Evolutionary conservation across 371 early-diverging fungal genomes (phyloP), one percentile per base, ranked within the genome.

Genomic region (Syncephalastrum contaminatum): DNA sequence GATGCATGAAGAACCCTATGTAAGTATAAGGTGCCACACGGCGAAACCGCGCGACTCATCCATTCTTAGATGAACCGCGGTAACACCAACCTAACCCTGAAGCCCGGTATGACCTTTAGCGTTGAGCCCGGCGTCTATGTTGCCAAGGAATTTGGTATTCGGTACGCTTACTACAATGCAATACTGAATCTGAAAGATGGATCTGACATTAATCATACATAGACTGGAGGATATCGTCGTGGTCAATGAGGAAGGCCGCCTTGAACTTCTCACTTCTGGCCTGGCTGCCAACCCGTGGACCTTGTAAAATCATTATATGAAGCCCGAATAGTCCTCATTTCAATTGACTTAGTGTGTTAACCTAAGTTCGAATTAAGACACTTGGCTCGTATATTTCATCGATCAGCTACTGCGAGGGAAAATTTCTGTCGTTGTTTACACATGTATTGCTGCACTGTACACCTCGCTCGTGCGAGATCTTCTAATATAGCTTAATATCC

Each of bases 61-160:
- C 30, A 16, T 46, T 4, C 10, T 7, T 58, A 58, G 58, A 66
- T 83, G 71, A 76, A 80, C 53, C 75, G 67, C 61, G 81, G 82
- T 5, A 82, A 83, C 52, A 66, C 66, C 0, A 66, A 59, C 6
- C 70, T 73, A 4, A 56, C 40, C 3, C 66, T 85, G 18, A 53
- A 64, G 3, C 65, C 75, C 1, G 83, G 85, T 7, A 82, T 83
- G 79, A 77, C 77, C 21, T 81, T 84, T 51, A 80, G 76, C 46
- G 81, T 79, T 21, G 85, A 84, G 49, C 85, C 85, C 12, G 85
- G 85, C 7, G 67, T 85, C 51, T 85, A 85, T 55, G 60, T 85
- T 6, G 50, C 68, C 0, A 48, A 64, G 27, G 63, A 72, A 16
- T 67, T 74, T 52, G 85, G 85, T 48, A 80, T 85, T 55, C 70